Conservation (phyloP, 805 yeast genomes). For the Yamadazyma paraphyllophila region DNA sequence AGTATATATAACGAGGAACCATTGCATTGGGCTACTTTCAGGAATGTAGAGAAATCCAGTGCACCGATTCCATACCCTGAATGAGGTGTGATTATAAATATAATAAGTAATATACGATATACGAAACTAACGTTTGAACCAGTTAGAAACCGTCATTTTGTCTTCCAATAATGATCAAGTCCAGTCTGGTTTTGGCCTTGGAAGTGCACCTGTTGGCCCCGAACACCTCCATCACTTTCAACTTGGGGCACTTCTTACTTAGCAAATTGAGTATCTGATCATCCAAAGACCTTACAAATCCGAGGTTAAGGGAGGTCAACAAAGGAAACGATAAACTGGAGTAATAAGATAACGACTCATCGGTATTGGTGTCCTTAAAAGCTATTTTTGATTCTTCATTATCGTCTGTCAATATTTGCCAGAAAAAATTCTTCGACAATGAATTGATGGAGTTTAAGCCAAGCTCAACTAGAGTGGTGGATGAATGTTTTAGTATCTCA, state of each 20-base stretch:
- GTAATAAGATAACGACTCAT: conserved; percentile 15
- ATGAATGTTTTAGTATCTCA: conserved; percentile 61
- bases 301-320: conserved; percentile 66
- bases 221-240: conserved; percentile 72
- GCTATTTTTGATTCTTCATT: conserved; percentile 9
- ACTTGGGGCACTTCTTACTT: conserved; percentile 56
- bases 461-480: conserved; percentile 63
- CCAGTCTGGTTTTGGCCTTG: conserved; percentile 50
- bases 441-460: conserved; percentile 69
- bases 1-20: conserved; percentile 19
- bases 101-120: neutral
- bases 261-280: conserved; percentile 61
- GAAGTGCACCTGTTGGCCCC: conserved; percentile 72
- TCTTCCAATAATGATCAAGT: conserved; percentile 61
- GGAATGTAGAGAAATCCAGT: conserved; percentile 63
- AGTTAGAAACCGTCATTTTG: conserved; percentile 44
- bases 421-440: conserved; percentile 51
- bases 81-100: neutral
- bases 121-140: neutral
- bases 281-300: conserved; percentile 77
- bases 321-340: conserved; percentile 45
- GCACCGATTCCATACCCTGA: conserved; percentile 5
- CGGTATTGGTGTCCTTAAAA: conserved; percentile 8
- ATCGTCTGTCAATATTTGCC: conserved; percentile 42
- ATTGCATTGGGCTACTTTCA: conserved; percentile 53